Evolutionary conservation across 805 yeast species (phyloP).

Genomic region (Maudiozyma barnettii): DNA sequence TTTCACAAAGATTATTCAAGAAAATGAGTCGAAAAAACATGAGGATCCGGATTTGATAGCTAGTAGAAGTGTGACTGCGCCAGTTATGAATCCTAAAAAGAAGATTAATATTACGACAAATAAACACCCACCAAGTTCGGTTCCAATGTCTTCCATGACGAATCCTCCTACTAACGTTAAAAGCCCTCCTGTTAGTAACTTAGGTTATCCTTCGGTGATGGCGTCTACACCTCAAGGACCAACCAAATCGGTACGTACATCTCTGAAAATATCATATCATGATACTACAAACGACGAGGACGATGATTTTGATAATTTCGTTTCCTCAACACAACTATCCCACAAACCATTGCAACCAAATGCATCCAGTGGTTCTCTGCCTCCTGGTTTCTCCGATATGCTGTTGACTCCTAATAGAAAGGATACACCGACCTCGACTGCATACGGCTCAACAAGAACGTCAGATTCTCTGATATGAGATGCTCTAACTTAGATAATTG

Average conservation of each 20-base stretch:
- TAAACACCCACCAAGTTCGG: conserved; percentile 1
- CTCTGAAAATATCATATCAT: background rate
- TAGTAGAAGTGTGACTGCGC: conserved; percentile 15
- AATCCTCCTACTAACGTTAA: background rate
- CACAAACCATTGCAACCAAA: background rate
- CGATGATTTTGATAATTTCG: conserved; percentile 28
- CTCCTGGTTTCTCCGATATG: conserved; percentile 36
- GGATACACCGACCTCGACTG: background rate
- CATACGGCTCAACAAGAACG: background rate
- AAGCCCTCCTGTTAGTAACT: background rate
- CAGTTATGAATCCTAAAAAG: conserved; percentile 22
- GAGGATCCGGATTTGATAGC: conserved; percentile 20
- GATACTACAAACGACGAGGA: background rate
- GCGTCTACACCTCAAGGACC: too few species aligned
- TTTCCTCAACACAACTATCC: conserved; percentile 17
- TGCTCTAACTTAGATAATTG: too few species aligned
- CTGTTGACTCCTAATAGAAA: conserved; percentile 28
- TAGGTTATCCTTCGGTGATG: too few species aligned
- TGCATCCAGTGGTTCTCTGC: conserved; percentile 14
- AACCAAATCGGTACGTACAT: too few species aligned
- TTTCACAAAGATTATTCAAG: conserved; percentile 20
- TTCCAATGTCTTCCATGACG: background rate
- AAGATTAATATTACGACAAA: background rate
- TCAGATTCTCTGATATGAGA: background rate
- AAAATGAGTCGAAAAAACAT: conserved; percentile 9